Base-by-base conservation (phyloP, 371 early-diverging fungal genomes). In the Apophysomyces elegans region DNA sequence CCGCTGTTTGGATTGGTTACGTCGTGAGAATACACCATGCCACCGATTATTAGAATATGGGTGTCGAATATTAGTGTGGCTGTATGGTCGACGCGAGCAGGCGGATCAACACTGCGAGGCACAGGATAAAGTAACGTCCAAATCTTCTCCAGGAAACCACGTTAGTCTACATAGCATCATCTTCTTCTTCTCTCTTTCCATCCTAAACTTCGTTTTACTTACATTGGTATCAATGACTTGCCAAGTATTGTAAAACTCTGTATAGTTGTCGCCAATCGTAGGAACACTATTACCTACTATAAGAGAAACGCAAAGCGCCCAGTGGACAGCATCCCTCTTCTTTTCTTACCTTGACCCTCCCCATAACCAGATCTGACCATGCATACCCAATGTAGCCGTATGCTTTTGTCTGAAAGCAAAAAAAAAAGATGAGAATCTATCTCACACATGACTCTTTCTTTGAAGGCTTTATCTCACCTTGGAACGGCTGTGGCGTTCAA, bases 301-400 rank as follows among this genome's bases (percentile, higher is more conserved):
- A 26, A 26, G 32, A 26, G 32, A 26, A 26, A 43, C 9, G 43
- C 46, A 18, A 13, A 16, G 13, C 46, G 16, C 16, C 21, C 21
- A 18, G 54, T 8, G 7, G n/a, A 50, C 21, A 8, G 8, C 9
- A 21, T 50, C n/a, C 18, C 14, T 57, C 35, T 37, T 44, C 16
- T 4, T 21, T 5, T 54, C 37, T 45, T 68, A 76, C 79, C 76
- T 76, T 67, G 65, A 50, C 14, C 79, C 79, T 13, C 79, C 79
- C 79, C 79, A 79, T 32, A 79, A 59, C 79, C 79, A 79, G 11
- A 74, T 56, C 35, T 68, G 72, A 6, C 74, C 74, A 46, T 74
- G 72, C 26, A 66, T 67, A 65, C 74, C 74, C 18, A 74, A 58
- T 32, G 70, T 68, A 8, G 71, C 73, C 5, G 74, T 68, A 64